Base-by-base conservation (phyloP, 352 stramenopile species). In the Phytophthora hibernalis region DNA sequence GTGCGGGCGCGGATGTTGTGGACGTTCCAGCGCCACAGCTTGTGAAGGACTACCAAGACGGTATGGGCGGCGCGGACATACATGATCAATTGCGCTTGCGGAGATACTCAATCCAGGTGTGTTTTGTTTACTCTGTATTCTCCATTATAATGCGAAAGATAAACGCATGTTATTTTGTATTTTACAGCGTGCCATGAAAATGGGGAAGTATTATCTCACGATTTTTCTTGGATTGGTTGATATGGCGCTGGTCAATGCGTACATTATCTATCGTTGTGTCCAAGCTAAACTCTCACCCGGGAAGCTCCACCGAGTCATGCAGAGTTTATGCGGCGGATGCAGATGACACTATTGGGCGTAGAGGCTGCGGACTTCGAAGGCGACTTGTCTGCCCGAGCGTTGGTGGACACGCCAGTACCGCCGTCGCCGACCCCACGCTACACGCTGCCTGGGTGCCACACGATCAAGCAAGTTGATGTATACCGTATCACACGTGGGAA, bases 11-110 rank as follows among this genome's bases (percentile, higher is more conserved):
- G n/a, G 16, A 13, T n/a, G 20, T 64, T 15, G 44, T 56, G 40
- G 26, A 56, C 5, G 47, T 57, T 2, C 47, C 57, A 13, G 22
- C 24, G 5, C 57, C 47, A 22, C 22, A 45, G 10, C 24, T 65
- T 12, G 57, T 65, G n/a, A 51, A 57, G 21, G 47, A 57, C 28
- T 65, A 65, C 13, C 57, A 57, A 38, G 35, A 52, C 16, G 22
- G 57, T 10, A 65, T 58, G 47, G 18, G 48, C 51, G 24, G 37
- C 21, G 51, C 37, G 13, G 51, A 48, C n/a, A n/a, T n/a, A n/a
- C n/a, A n/a, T n/a, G n/a, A n/a, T n/a, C n/a, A n/a, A n/a, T n/a
- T n/a, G n/a, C n/a, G n/a, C n/a, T n/a, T n/a, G n/a, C n/a, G n/a
- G n/a, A n/a, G n/a, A n/a, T n/a, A n/a, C n/a, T n/a, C n/a, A n/a